Conservation (phyloP, 225 moss, liverwort and hornwort genomes). For the Marchantia paleacea region DNA sequence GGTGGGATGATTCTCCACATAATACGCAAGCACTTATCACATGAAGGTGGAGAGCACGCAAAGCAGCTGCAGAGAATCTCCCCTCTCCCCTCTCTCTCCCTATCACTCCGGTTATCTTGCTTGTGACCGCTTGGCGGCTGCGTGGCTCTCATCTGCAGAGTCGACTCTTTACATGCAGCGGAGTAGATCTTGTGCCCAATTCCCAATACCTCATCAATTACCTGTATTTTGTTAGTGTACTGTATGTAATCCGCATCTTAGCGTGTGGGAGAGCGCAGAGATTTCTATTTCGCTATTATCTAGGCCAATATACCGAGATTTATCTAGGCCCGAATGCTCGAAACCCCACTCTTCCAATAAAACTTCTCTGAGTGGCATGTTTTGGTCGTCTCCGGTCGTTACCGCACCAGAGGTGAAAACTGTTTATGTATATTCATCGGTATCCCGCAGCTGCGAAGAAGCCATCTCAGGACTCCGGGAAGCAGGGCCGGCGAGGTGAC, state of each 20-base stretch:
- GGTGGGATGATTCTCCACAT: constrained; percentile 2
- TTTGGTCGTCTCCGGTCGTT: no score
- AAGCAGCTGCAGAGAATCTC: constrained; percentile 9
- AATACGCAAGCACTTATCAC: constrained; percentile 11
- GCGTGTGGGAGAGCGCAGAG: not conserved
- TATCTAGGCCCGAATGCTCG: no score
- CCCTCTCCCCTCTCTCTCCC: not conserved
- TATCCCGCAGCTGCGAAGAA: no score
- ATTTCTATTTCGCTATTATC: not conserved
- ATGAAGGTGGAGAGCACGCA: constrained; percentile 16
- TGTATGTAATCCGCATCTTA: constrained; percentile 13
- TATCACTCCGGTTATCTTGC: not conserved
- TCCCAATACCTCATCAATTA: not conserved
- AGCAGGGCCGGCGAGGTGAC: not conserved
- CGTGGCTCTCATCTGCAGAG: constrained; percentile 10
- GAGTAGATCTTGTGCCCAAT: not conserved
- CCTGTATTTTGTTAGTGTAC: not conserved
- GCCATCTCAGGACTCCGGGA: no score
- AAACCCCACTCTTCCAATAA: no score
- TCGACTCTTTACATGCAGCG: constrained; percentile 14
- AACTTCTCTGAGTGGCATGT: no score
- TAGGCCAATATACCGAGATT: not conserved
- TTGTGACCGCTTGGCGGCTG: constrained; percentile 2
- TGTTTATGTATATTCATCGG: no score
- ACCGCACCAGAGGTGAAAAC: no score